Evolutionary conservation across 1,284 basidiomycete species (phyloP).

Genomic region (Moesziomyces antarcticus): DNA sequence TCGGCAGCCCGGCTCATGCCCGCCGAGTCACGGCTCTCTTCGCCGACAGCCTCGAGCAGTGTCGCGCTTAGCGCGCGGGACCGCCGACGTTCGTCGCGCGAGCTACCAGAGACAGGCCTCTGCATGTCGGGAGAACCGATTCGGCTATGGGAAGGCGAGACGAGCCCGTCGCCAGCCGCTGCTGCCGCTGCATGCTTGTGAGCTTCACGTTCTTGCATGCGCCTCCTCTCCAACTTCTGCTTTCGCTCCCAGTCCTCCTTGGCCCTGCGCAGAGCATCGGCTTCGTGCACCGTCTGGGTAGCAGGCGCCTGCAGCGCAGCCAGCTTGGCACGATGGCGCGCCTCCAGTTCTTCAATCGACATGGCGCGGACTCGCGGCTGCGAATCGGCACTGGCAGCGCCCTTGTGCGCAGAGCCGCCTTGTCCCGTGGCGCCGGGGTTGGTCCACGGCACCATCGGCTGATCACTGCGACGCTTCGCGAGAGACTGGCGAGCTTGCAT

Average conservation of each 20-base stretch:
- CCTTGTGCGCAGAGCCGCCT: conserved; percentile 5
- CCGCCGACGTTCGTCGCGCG: conserved; percentile 36
- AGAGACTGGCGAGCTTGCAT: conserved; percentile 39
- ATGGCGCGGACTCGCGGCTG: conserved; percentile 22
- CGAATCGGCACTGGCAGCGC: conserved; percentile 15
- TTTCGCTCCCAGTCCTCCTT: conserved; percentile 52
- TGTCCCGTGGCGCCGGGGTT: conserved; percentile 25
- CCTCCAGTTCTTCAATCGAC: conserved; percentile 51
- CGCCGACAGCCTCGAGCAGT: conserved; percentile 40
- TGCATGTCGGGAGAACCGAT: conserved; percentile 20
- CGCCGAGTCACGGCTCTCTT: conserved; percentile 15
- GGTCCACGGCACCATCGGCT: conserved; percentile 34
- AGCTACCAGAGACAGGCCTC: conserved; percentile 1
- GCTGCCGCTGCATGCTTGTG: conserved; percentile 32
- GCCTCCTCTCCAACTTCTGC: conserved; percentile 32
- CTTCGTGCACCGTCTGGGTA: conserved; percentile 43
- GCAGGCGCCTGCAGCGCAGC: conserved; percentile 48
- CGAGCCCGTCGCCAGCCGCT: conserved; percentile 8
- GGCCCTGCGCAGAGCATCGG: conserved; percentile 35
- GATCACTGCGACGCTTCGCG: conserved; percentile 28
- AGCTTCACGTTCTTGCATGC: conserved; percentile 41
- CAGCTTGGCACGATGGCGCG: conserved; percentile 45
- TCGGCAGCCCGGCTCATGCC: conserved; percentile 27
- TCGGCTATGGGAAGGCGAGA: conserved; percentile 16
- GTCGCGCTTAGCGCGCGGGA: conserved; percentile 37